These are phyloP conservation scores for Boletus albobrunnescens DNA, from an alignment of 1,284 basidiomycete genomes.

Conservation along the genomic window DNA sequence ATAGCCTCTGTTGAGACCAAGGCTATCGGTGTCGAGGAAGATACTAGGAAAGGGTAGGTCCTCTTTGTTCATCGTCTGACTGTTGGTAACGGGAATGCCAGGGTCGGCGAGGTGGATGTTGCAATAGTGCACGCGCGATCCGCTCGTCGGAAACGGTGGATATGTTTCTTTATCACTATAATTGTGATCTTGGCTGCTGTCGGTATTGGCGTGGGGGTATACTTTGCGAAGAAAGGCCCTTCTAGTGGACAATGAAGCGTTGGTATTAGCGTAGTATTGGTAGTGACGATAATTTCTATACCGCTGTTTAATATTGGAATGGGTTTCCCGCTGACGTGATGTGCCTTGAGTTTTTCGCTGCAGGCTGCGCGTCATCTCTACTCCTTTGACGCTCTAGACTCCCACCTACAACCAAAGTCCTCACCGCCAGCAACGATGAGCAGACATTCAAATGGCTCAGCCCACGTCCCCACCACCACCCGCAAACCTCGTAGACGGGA, in stretches of 20 bases:
- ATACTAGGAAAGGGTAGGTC: slow-evolving; percentile 66
- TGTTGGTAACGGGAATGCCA: slow-evolving; percentile 26
- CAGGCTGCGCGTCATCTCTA: slow-evolving; percentile 19
- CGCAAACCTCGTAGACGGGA: slow-evolving; percentile 19
- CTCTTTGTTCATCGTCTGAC: slow-evolving; percentile 19
- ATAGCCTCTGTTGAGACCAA: slow-evolving; percentile 62
- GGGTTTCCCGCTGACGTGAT: slow-evolving; percentile 27
- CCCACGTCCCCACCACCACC: slow-evolving; percentile 3
- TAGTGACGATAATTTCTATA: too few species aligned
- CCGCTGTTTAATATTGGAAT: not conserved
- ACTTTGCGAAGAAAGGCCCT: slow-evolving; percentile 19
- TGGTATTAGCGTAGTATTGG: too few species aligned
- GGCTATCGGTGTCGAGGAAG: slow-evolving; percentile 58
- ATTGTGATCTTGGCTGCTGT: slow-evolving; percentile 31
- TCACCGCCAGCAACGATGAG: slow-evolving; percentile 25
- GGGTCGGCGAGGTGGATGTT: slow-evolving; percentile 61
- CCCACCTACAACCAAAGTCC: not conserved
- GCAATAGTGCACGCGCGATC: slow-evolving; percentile 68
- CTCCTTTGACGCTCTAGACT: not conserved
- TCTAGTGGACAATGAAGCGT: not conserved
- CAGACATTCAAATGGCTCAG: slow-evolving; percentile 27
- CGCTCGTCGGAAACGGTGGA: slow-evolving; percentile 77
- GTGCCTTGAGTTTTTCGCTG: slow-evolving; percentile 14
- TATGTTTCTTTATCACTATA: slow-evolving; percentile 53
- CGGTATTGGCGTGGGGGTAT: slow-evolving; percentile 30